These are phyloP conservation scores for Vanrija sp. DNA, from an alignment of 1,284 basidiomycete genomes.

Conservation along the genomic window DNA sequence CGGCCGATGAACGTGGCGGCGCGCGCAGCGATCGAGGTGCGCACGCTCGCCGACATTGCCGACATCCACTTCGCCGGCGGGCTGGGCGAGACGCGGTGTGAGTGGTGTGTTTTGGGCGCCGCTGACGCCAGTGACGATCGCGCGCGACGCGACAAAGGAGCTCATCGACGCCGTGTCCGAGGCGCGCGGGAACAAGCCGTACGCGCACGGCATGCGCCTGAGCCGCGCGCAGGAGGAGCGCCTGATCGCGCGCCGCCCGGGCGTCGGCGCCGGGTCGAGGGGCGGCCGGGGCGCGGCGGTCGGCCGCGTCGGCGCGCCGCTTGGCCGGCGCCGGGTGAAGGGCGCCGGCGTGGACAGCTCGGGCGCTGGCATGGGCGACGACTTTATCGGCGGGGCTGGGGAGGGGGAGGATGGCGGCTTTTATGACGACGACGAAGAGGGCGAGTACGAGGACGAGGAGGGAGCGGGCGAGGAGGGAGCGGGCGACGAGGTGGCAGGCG, in stretches of 20 bases:
- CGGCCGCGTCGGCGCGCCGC: not conserved
- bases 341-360: not conserved
- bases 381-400: not conserved
- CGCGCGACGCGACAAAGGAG: conserved; percentile 10
- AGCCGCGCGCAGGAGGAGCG: conserved; percentile 15
- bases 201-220: conserved; percentile 6
- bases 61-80: conserved; percentile 16
- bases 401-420: not conserved
- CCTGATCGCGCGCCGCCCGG: conserved; percentile 13
- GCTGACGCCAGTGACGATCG: conserved; percentile 16
- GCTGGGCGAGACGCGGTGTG: conserved; percentile 13
- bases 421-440: not conserved
- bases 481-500: not conserved
- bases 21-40: conserved; percentile 5
- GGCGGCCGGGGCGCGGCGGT: conserved; percentile 4
- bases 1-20: not conserved
- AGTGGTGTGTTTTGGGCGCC: not conserved
- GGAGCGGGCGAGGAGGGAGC: not conserved
- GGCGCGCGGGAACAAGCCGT: conserved; percentile 10
- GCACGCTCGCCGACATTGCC: conserved; percentile 10
- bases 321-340: not conserved
- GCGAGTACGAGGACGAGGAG: not conserved
- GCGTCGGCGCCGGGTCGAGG: conserved; percentile 12
- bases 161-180: conserved; percentile 11
- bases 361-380: not conserved